These are phyloP conservation scores for Plasmodium relictum DNA, from an alignment of 169 alveolate species.

Conservation along the genomic window DNA sequence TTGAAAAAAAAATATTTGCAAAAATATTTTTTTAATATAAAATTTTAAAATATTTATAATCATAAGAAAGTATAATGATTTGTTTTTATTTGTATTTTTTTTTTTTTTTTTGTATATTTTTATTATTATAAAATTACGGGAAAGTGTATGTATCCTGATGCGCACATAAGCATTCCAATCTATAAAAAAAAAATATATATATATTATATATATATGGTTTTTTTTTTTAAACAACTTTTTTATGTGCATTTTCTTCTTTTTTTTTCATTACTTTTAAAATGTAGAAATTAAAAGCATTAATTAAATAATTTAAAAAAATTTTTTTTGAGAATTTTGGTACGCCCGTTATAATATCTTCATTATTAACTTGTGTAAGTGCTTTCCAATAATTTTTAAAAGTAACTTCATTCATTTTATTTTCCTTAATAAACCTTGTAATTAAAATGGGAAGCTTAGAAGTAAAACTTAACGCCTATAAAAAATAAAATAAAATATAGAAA, in stretches of 20 bases:
- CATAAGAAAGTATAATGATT: too few relatives aligned
- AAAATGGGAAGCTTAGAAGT: constrained; percentile 50
- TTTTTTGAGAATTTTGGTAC: constrained; percentile 66
- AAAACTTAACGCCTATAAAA: constrained; percentile 21
- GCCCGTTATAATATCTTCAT: constrained; percentile 66
- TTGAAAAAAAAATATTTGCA: neutral
- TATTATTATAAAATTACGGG: constrained; percentile 14
- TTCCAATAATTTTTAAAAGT: constrained; percentile 72
- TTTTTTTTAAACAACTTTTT: neutral
- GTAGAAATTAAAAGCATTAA: constrained; percentile 72
- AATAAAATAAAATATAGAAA: neutral
- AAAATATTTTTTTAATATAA: neutral
- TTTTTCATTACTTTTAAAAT: constrained; percentile 28
- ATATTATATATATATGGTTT: neutral
- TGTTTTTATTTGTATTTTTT: too few relatives aligned
- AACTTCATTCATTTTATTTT: constrained; percentile 68
- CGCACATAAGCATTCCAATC: constrained; percentile 67
- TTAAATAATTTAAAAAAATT: constrained; percentile 39
- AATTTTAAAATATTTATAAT: too few relatives aligned
- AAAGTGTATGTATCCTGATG: constrained; percentile 66
- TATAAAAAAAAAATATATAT: constrained; percentile 8
- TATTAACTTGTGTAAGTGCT: constrained; percentile 65
- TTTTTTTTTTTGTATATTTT: neutral
- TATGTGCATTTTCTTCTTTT: too few relatives aligned
- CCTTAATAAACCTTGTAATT: constrained; percentile 65